Evolutionary conservation across 1,284 basidiomycete species (phyloP).

Genomic region (Papiliotrema laurentii): DNA sequence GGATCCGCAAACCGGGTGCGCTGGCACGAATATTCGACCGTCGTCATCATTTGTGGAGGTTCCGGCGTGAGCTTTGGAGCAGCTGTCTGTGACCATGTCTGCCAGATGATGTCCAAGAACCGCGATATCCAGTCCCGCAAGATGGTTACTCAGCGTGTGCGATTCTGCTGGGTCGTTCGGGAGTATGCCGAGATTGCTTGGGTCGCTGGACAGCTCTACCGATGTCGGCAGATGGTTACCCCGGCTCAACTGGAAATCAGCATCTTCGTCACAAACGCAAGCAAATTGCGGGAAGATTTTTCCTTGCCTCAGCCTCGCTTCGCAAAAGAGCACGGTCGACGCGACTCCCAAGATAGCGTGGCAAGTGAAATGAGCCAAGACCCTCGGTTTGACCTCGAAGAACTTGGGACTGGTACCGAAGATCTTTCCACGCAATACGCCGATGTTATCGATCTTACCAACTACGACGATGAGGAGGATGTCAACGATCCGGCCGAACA

Average conservation of each 20-base stretch:
- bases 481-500: conserved; percentile 64
- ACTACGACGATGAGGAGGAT: conserved; percentile 77
- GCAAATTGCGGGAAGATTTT: conserved; percentile 37
- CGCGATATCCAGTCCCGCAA: conserved; percentile 52
- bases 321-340: conserved; percentile 21
- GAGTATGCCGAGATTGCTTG: conserved; percentile 81
- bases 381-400: conserved; percentile 9
- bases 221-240: conserved; percentile 63
- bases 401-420: conserved; percentile 8
- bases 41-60: conserved; percentile 71
- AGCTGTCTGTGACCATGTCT: conserved; percentile 66
- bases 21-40: conserved; percentile 63
- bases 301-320: conserved; percentile 52
- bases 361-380: conserved; percentile 13
- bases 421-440: conserved; percentile 34
- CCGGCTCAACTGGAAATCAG: conserved; percentile 63
- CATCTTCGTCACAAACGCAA: conserved; percentile 68
- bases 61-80: conserved; percentile 74
- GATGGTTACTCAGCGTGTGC: conserved; percentile 58
- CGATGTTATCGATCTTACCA: conserved; percentile 65
- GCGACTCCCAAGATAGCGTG: conserved; percentile 14
- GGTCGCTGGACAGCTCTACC: conserved; percentile 66
- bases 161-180: conserved; percentile 78
- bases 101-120: conserved; percentile 58
- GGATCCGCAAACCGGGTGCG: conserved; percentile 65